Evolutionary conservation across 345 rosid species (phyloP).

Genomic region (Carallia pectinifolia): DNA sequence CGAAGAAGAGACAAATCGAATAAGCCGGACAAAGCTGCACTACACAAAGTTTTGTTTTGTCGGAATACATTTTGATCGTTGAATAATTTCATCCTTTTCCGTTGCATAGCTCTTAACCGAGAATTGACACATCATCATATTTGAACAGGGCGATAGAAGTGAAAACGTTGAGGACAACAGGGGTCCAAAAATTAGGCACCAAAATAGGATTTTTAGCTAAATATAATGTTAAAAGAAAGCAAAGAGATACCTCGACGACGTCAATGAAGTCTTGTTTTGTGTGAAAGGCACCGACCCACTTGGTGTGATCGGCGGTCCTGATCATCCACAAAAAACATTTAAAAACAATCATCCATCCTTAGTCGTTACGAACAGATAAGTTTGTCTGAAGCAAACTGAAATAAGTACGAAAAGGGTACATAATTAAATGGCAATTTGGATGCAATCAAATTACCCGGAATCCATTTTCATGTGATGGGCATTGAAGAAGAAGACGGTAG

Average conservation of each 20-base stretch:
- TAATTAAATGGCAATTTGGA: too few relatives aligned
- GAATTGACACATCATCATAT: too few relatives aligned
- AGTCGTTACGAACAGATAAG: neutral
- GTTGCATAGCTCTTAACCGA: too few relatives aligned
- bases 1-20: too few relatives aligned
- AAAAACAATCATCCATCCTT: neutral
- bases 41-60: too few relatives aligned
- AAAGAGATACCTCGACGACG: constrained; percentile 69
- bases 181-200: too few relatives aligned
- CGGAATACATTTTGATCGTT: too few relatives aligned
- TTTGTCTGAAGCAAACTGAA: neutral
- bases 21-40: too few relatives aligned
- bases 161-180: too few relatives aligned
- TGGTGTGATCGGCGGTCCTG: constrained; percentile 88
- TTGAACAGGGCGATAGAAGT: too few relatives aligned
- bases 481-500: constrained; percentile 88
- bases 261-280: constrained; percentile 86
- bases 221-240: neutral
- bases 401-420: neutral
- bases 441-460: constrained; percentile 52
- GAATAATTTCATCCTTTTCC: too few relatives aligned
- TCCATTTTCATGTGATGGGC: constrained; percentile 97
- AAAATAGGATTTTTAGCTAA: too few relatives aligned
- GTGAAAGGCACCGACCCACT: constrained; percentile 84
- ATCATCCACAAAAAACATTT: constrained; percentile 12